Base-by-base conservation (phyloP, 129 eudicot genomes). In the Solidago caesia region DNA sequence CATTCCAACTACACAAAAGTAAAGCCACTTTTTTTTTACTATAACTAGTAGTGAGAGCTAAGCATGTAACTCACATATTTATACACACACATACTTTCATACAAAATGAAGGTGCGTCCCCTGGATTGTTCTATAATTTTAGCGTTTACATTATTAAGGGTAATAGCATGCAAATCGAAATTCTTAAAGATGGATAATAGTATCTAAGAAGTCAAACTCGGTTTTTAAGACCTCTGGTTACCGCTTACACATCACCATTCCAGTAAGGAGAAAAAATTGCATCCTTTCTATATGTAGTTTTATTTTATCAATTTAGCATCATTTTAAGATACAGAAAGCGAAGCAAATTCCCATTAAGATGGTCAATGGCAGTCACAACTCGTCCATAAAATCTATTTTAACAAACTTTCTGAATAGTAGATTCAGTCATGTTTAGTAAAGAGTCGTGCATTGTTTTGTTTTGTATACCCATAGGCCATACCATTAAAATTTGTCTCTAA, bases 1-100 rank as follows among this genome's bases (percentile, higher is more conserved):
- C 87, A 68, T 92, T 86, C 88, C 88, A 82, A 81, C 97, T 91
- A 83, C 86, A 74, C 71, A 15, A 75, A n/a, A 1, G 52, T 27
- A 51, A 3, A 15, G 27, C 33, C 72, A 44, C 39, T 8, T 75
- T 57, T 26, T 26, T 60, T n/a, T 29, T 42, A n/a, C 25, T 75
- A 26, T 62, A 62, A 62, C 8, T 62, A 43, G 1, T 62, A 27
- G 44, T 61, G 14, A 61, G 4, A 13, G 26, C 43, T 60, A 60
- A 4, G 11, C 45, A 12, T 56, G 61, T 7, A 56, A 56, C 1
- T 56, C 7, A 15, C 8, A 5, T 15, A 56, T 27, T 56, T 27
- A 55, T 2, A 16, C 13, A 13, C 46, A 62, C 68, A 27, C 7
- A 5, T 11, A 62, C 26, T 26, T 8, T 7, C 45, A 48, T 29